These are phyloP conservation scores for Cardamine occulta DNA, from an alignment of 345 rosid genomes.

Conservation along the genomic window DNA sequence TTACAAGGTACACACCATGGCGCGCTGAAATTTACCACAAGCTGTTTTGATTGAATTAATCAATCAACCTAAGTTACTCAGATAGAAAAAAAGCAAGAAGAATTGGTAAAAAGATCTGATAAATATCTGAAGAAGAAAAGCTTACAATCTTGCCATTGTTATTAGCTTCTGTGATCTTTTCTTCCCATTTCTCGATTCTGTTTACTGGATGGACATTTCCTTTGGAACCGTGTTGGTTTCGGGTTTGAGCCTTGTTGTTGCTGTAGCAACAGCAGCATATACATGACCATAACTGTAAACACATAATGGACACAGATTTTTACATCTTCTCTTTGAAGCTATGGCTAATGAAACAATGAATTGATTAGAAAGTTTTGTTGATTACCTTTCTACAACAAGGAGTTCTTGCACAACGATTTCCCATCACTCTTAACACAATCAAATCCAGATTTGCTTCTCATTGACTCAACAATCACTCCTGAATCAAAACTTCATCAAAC, in stretches of 20 bases:
- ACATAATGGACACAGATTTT: constrained; percentile 19
- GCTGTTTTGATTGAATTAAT: constrained; percentile 46
- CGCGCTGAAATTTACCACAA: constrained; percentile 66
- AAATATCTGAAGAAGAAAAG: constrained; percentile 27
- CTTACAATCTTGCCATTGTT: constrained; percentile 61
- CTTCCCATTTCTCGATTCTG: constrained; percentile 60
- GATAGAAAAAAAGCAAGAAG: no score
- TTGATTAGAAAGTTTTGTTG: no score
- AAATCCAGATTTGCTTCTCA: constrained; percentile 18
- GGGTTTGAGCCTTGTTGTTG: constrained; percentile 29
- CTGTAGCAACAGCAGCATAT: constrained; percentile 36
- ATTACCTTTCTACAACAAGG: constrained; percentile 39
- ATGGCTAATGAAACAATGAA: no score
- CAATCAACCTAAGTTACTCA: background rate
- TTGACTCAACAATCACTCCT: constrained; percentile 24
- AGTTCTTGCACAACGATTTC: constrained; percentile 29
- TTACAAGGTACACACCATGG: constrained; percentile 71
- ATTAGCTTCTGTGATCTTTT: constrained; percentile 62
- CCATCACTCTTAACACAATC: constrained; percentile 39
- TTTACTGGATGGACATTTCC: constrained; percentile 58
- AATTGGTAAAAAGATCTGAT: no score
- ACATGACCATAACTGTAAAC: constrained; percentile 42
- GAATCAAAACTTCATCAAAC: constrained; percentile 5
- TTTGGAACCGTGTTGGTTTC: constrained; percentile 44
- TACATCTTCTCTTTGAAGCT: background rate